Evolutionary conservation across 2,329 filamentous ascomycete species (phyloP).

Genomic region (Fusarium tjaetaba): DNA sequence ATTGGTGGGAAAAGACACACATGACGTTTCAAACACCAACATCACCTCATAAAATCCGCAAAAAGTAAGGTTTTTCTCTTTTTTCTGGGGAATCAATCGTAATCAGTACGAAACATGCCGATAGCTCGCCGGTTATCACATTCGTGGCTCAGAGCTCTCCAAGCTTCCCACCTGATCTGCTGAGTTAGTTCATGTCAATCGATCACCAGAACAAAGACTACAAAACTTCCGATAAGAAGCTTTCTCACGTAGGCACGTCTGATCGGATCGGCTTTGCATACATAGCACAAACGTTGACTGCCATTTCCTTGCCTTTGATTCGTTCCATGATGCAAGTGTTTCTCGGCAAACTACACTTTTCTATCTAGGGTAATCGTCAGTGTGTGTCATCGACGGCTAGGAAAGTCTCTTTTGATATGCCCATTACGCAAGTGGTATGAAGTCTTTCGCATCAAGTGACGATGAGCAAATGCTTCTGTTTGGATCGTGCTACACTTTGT

Average conservation of each 20-base stretch:
- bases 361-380: constrained; percentile 27
- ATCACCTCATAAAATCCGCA: constrained; percentile 28
- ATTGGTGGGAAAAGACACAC: constrained; percentile 20
- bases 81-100: constrained; percentile 13
- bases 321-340: constrained; percentile 16
- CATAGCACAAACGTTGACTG: constrained; percentile 20
- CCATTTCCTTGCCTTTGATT: constrained; percentile 5
- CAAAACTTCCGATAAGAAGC: not conserved
- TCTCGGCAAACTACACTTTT: not conserved
- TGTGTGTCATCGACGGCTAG: constrained; percentile 11
- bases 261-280: constrained; percentile 27
- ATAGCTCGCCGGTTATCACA: not conserved
- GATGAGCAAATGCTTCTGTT: not conserved
- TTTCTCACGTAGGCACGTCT: not conserved
- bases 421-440: constrained; percentile 29
- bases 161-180: constrained; percentile 14
- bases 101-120: constrained; percentile 1
- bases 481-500: not conserved
- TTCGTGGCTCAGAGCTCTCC: not conserved
- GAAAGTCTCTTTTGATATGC: constrained; percentile 13
- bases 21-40: constrained; percentile 25
- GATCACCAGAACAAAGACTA: not conserved
- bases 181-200: not conserved
- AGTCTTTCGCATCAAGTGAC: constrained; percentile 12
- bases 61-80: not conserved